Evolutionary conservation across 179 eudicot genomes (phyloP).

Genomic region (Pouteria campechiana): DNA sequence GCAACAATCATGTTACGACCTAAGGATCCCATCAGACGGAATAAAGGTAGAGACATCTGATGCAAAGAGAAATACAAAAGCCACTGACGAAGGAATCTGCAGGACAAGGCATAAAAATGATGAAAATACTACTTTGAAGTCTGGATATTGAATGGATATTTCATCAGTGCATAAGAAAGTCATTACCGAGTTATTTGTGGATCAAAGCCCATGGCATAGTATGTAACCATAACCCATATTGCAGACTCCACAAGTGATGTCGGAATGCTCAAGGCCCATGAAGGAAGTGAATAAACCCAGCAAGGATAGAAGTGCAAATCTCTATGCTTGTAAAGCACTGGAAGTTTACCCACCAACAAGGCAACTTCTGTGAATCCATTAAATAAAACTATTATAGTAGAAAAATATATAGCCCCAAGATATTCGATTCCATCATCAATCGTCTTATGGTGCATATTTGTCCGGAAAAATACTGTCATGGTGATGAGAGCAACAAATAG

Average conservation of each 20-base stretch:
- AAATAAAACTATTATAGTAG: constrained; percentile 59
- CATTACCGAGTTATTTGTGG: constrained; percentile 54
- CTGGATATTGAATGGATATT: too few species aligned
- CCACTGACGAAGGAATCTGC: constrained; percentile 61
- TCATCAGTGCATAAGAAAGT: not conserved
- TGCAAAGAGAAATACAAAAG: constrained; percentile 53
- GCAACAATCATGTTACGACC: constrained; percentile 79
- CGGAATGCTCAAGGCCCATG: constrained; percentile 78
- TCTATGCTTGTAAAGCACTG: constrained; percentile 76
- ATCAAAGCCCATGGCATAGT: constrained; percentile 70
- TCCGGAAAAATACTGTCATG: constrained; percentile 59
- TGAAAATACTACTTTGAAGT: too few species aligned
- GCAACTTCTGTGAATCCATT: constrained; percentile 86
- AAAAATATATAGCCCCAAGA: constrained; percentile 70
- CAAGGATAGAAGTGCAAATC: constrained; percentile 70
- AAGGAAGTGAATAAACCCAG: constrained; percentile 72
- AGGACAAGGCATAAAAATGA: too few species aligned
- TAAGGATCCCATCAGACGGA: constrained; percentile 68
- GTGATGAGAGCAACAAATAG: constrained; percentile 39
- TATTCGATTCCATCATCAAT: constrained; percentile 59
- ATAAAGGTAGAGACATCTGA: constrained; percentile 70
- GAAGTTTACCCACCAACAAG: constrained; percentile 65
- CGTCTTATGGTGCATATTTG: constrained; percentile 74
- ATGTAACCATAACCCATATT: constrained; percentile 64
- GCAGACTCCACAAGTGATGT: constrained; percentile 47